Base-by-base conservation (phyloP, 805 yeast species). In the Alloascoidea hylecoeti region DNA sequence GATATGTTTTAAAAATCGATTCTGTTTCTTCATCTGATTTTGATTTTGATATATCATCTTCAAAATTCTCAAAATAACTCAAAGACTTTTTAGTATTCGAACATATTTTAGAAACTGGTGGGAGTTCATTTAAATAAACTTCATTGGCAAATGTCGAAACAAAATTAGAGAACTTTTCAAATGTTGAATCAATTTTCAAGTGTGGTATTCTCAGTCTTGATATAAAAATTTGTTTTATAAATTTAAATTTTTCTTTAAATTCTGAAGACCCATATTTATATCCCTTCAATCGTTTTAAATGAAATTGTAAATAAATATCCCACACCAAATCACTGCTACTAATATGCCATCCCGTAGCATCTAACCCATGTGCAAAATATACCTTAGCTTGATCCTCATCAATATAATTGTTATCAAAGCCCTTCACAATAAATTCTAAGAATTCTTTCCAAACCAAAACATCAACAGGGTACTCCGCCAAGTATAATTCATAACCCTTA, bases 151-250 rank as follows among this genome's bases (percentile, higher is more conserved):
- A 37, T 12, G 32, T 23, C 12, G 55, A 44, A 18, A 54, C 44
- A 36, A 53, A 50, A 3, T 49, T 28, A 4, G 58, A 53, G 38
- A 38, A 53, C 3, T 41, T 43, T 5, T 47, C 30, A 39, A 54
- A 54, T 2, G 58, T 54, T 4, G 42, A 39, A 9, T 44, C 48
- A 6, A 54, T 23, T 6, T 41, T 32, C 3, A 38, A 30, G 35
- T 54, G 58, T 1, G 56, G 53, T 6, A 47, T 38, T 16, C 37
- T 19, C 18, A 54, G 44, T 6, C 56, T 44, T 9, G 30, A 23
- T 23, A 9, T 23, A n/a, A 23, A 23, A 23, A 23, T 23, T n/a
- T 23, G 30, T n/a, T 23, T 23, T 9, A 23, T 23, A 23, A 23
- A n/a, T 9, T 23, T 23, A n/a, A 23, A n/a, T n/a, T 9, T 9